Evolutionary conservation across 1,139 yeast genomes (phyloP), one percentile per base, ranked within the genome.

Genomic region (Yamadazyma atmosphaerica): DNA sequence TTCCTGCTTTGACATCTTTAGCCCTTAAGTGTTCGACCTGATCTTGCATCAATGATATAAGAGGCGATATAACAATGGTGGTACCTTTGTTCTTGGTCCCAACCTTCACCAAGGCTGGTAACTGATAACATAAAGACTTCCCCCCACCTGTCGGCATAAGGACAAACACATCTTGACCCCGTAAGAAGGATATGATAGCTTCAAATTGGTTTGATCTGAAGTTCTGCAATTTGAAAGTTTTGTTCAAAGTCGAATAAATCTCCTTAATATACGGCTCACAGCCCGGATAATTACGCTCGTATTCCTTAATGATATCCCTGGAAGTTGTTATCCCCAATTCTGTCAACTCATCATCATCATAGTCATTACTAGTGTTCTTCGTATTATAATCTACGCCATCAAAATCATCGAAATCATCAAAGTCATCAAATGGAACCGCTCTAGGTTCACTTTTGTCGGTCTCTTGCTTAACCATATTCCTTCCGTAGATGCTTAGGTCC

Each of bases 91-190:
- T 85, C 24, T 63, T 70, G 3, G 18, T 14, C 1, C 96, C 98
- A 1, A 83, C 69, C 35, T 73, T 71, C 1, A 92, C 81, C 35
- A 92, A 67, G 0, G 98, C 97, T 0, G 99, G 98, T 14, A 94
- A 66, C 60, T 94, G 99, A 60, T 90, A 94, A 57, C 99, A 94
- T 31, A 94, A 66, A 0, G 98, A 90, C 59, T 94, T 94, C 36
- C 99, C 99, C 36, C 98, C 98, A 32, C 99, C 99, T 0, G 99
- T 94, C 0, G 99, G 99, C 97, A 94, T 92, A 49, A 94, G 69
- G 2, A 94, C 97, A 65, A 94, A 88, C 0, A 87, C 96, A 59
- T 94, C 98, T 35, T 76, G 74, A 1, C 96, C 96, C 11, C 74
- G 61, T 25, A 94, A 65, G 0, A 96, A 83, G 0, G 96, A 83